These are phyloP conservation scores for Blepharisma japonicum DNA, from an alignment of 73 alveolate species.

Conservation along the genomic window DNA sequence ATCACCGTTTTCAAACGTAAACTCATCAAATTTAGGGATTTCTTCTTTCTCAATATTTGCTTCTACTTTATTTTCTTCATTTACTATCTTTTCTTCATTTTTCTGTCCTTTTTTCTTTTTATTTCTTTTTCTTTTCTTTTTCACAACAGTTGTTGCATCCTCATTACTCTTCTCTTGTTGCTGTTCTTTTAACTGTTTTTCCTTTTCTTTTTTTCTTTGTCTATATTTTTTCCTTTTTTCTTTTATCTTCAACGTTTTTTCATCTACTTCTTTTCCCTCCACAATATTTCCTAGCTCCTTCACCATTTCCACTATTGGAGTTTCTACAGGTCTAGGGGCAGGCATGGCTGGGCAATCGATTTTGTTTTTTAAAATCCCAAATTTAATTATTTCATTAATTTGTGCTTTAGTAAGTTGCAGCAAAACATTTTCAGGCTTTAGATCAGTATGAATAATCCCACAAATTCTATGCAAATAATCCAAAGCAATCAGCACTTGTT, in stretches of 20 bases:
- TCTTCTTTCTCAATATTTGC: slow-evolving; percentile 10
- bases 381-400: slow-evolving; percentile 29
- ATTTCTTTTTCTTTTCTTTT: slow-evolving; percentile 14
- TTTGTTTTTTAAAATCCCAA: slow-evolving; percentile 20
- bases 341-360: slow-evolving; percentile 17
- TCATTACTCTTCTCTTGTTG: background rate
- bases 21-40: background rate
- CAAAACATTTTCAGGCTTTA: slow-evolving; percentile 94
- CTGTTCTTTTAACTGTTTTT: background rate
- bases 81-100: slow-evolving; percentile 12
- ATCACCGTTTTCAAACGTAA: background rate
- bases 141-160: slow-evolving; percentile 1
- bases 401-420: slow-evolving; percentile 38
- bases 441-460: slow-evolving; percentile 95
- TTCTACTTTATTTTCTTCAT: background rate
- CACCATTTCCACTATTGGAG: background rate
- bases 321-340: background rate
- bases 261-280: too few species aligned
- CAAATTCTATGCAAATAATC: slow-evolving; percentile 95
- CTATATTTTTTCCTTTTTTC: slow-evolving; percentile 14
- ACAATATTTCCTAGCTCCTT: background rate
- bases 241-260: background rate
- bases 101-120: slow-evolving; percentile 7
- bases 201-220: slow-evolving; percentile 10
- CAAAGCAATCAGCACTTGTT: slow-evolving; percentile 92